Evolutionary conservation across 2,329 filamentous ascomycete genomes (phyloP).

Genomic region (Talaromyces sp.): DNA sequence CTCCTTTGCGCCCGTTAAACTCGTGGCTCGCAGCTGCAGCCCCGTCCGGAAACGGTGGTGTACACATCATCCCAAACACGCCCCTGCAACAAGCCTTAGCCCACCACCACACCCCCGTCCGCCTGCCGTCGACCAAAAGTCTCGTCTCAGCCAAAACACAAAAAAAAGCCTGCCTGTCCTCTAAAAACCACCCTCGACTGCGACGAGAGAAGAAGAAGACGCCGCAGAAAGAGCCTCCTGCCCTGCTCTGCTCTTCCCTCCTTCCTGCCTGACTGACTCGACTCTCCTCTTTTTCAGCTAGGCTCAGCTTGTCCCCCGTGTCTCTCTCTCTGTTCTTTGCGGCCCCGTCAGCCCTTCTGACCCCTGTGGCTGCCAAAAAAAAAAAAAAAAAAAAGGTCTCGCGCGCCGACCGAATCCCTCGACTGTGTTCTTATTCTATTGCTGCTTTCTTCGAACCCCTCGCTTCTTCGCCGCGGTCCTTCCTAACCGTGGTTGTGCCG

Average conservation of each 20-base stretch:
- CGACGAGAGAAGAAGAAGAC: not conserved
- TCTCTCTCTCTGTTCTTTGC: not conserved
- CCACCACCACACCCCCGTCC: not conserved
- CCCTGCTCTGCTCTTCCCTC: not conserved
- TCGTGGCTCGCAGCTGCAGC: not conserved
- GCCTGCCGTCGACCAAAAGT: not conserved
- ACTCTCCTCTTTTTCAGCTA: not conserved
- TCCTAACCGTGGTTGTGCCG: conserved; percentile 1
- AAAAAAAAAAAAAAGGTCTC: not conserved
- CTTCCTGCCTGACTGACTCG: not conserved
- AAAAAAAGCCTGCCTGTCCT: not conserved
- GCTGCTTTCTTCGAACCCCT: not conserved
- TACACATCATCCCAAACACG: not conserved
- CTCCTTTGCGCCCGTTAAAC: not conserved
- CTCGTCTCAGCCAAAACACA: not conserved
- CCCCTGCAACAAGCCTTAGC: not conserved
- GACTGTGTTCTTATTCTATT: not conserved
- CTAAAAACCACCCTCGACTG: not conserved
- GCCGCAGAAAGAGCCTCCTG: not conserved
- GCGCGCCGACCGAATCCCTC: not conserved
- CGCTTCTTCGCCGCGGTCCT: not conserved
- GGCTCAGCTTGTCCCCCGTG: not conserved
- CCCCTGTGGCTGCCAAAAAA: not conserved
- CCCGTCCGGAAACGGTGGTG: not conserved
- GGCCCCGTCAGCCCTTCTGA: not conserved